Evolutionary conservation across 345 rosid species (phyloP).

Genomic region (Passiflora organensis): DNA sequence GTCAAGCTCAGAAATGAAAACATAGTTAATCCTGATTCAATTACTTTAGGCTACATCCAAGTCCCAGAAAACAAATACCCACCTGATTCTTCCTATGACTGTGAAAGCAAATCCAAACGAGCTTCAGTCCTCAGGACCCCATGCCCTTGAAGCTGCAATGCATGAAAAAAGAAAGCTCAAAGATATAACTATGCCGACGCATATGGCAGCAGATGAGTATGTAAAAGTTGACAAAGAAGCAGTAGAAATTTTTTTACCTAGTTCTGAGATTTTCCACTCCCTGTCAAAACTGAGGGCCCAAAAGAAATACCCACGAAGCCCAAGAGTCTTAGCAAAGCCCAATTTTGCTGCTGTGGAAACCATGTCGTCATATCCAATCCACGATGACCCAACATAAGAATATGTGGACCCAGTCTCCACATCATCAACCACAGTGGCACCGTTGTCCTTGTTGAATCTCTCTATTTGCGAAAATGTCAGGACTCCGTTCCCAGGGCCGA

Average conservation of each 20-base stretch:
- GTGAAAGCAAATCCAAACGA: neutral
- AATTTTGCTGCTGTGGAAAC: constrained; percentile 47
- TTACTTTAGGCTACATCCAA: too few species aligned
- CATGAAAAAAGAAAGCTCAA: too few species aligned
- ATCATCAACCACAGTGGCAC: constrained; percentile 36
- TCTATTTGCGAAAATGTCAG: constrained; percentile 17
- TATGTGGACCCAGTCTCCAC: constrained; percentile 36
- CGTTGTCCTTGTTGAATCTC: constrained; percentile 28
- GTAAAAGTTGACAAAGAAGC: too few species aligned
- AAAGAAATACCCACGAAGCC: constrained; percentile 64
- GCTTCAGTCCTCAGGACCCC: neutral
- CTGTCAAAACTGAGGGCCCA: constrained; percentile 63
- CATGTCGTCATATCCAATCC: constrained; percentile 49
- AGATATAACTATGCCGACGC: too few species aligned
- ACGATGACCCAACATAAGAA: constrained; percentile 29
- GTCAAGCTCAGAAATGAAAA: too few species aligned
- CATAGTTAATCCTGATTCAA: too few species aligned
- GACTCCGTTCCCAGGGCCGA: constrained; percentile 35
- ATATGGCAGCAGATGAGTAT: too few species aligned
- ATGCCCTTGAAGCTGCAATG: constrained; percentile 13
- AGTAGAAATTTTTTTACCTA: constrained; percentile 24
- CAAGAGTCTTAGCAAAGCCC: constrained; percentile 37
- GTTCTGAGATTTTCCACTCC: constrained; percentile 42
- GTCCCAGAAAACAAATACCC: too few species aligned
- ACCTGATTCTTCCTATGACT: too few species aligned